A percentile compares a stretch with the other conserved stretches of the same genome.
Evolutionary conservation across 371 early-diverging fungal genomes (phyloP).

Genomic region (Circinella minor): DNA sequence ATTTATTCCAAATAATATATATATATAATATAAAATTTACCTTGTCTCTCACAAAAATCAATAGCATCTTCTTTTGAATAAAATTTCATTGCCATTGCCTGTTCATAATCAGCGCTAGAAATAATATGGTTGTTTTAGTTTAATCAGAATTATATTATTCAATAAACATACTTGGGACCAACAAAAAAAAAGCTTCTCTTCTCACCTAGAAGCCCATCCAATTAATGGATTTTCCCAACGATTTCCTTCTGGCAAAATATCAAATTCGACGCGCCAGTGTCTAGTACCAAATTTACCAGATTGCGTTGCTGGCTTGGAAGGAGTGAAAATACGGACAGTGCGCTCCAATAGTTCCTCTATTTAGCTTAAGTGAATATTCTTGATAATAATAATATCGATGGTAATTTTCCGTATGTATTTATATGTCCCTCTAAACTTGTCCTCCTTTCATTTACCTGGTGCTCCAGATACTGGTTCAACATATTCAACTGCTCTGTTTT

Average conservation of each 20-base stretch:
- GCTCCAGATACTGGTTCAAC: conserved; percentile 54
- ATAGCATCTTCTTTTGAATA: conserved; percentile 87
- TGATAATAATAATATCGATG: background rate
- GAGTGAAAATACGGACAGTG: conserved; percentile 86
- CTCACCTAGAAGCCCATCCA: conserved; percentile 92
- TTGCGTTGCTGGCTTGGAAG: conserved; percentile 87
- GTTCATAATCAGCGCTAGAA: conserved; percentile 79
- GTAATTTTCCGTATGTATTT: background rate
- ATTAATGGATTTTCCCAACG: conserved; percentile 94
- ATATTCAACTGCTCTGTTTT: conserved; percentile 16
- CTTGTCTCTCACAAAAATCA: conserved; percentile 92
- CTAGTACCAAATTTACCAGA: conserved; percentile 79
- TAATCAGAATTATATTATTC: background rate
- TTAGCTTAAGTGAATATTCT: too few species aligned
- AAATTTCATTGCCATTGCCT: conserved; percentile 89
- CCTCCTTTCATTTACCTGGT: conserved; percentile 38
- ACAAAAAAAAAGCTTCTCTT: background rate
- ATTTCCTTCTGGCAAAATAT: conserved; percentile 74
- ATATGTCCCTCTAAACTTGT: background rate
- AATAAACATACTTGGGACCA: background rate
- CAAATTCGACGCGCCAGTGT: conserved; percentile 85
- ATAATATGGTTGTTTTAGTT: background rate
- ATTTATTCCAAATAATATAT: background rate
- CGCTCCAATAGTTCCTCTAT: conserved; percentile 64
- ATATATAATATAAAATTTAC: conserved; percentile 31